These are phyloP conservation scores for Talaromyces rugulosus DNA, from an alignment of 2,329 filamentous ascomycete genomes.

Conservation along the genomic window DNA sequence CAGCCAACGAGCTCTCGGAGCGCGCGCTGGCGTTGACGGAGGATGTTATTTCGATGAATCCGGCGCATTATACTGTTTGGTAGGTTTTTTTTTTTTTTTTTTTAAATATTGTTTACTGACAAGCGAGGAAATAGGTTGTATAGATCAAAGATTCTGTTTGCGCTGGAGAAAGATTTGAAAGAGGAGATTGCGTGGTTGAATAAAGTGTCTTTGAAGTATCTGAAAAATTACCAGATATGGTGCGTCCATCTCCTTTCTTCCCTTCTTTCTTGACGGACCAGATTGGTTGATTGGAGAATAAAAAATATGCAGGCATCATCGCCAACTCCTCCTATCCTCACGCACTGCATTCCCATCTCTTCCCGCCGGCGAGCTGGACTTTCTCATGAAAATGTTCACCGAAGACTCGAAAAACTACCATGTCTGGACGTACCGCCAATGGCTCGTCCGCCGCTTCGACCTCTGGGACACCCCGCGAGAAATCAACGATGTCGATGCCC, in stretches of 20 bases:
- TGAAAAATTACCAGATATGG: slow-evolving; percentile 99
- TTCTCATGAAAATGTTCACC: slow-evolving; percentile 74
- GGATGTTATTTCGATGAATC: slow-evolving; percentile 87
- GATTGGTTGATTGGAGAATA: not conserved
- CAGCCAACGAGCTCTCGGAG: slow-evolving; percentile 73
- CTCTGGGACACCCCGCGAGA: slow-evolving; percentile 58
- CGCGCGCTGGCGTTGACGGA: slow-evolving; percentile 78
- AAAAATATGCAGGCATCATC: slow-evolving; percentile 49
- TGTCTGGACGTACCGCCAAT: slow-evolving; percentile 92
- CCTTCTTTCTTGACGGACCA: not conserved
- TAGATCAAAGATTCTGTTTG: slow-evolving; percentile 72
- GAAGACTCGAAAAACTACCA: slow-evolving; percentile 97
- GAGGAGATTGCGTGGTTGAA: slow-evolving; percentile 86
- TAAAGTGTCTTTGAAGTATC: slow-evolving; percentile 70
- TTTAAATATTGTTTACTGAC: slow-evolving; percentile 11
- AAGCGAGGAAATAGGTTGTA: slow-evolving; percentile 59
- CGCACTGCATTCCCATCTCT: slow-evolving; percentile 48
- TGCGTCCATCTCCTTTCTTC: slow-evolving; percentile 17
- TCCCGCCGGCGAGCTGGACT: slow-evolving; percentile 64
- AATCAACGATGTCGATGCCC: slow-evolving; percentile 63
- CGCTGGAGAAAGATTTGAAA: slow-evolving; percentile 59
- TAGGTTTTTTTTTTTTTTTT: slow-evolving; percentile 26
- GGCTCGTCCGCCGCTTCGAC: slow-evolving; percentile 63
- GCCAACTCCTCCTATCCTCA: slow-evolving; percentile 52
- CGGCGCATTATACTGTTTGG: slow-evolving; percentile 98